Percentiles rank a stretch among this genome's conserved stretches.
phyloP scores from a whole-genome alignment of 1,284 basidiomycete species.

The Wallemia mellicola region DNA sequence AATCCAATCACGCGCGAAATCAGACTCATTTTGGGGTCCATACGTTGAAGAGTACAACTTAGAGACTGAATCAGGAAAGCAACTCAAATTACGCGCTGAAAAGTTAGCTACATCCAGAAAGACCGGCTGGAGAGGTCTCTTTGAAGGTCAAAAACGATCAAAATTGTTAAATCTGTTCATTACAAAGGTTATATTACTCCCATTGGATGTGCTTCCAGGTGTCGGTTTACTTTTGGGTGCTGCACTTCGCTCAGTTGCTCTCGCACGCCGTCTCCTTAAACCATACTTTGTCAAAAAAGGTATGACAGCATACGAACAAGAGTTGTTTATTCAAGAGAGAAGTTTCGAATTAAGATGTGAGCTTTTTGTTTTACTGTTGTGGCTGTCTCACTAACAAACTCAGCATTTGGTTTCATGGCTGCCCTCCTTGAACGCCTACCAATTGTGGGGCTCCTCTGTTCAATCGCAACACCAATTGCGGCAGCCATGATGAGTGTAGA shows the following conservation, averaged over 20 bases:
- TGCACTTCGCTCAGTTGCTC: slow-evolving; percentile 33
- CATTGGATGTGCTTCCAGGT: neutral
- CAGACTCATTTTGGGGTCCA: slow-evolving; percentile 48
- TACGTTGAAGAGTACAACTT: slow-evolving; percentile 29
- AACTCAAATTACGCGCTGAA: neutral
- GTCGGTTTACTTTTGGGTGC: slow-evolving; percentile 23
- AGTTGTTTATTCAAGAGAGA: slow-evolving; percentile 50
- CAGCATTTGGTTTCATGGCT: slow-evolving; percentile 52
- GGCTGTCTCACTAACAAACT: neutral
- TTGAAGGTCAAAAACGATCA: neutral
- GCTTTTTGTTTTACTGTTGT: slow-evolving; percentile 7
- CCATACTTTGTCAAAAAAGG: slow-evolving; percentile 54
- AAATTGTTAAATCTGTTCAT: neutral
- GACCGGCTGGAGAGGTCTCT: neutral
- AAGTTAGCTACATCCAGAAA: neutral
- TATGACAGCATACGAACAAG: slow-evolving; percentile 36
- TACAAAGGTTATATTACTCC: neutral
- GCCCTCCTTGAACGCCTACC: slow-evolving; percentile 46
- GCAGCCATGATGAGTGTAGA: slow-evolving; percentile 75
- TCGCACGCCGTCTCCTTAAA: slow-evolving; percentile 32
- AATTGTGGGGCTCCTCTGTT: slow-evolving; percentile 43
- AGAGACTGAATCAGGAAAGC: neutral
- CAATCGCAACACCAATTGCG: slow-evolving; percentile 53
- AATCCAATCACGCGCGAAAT: slow-evolving; percentile 43
- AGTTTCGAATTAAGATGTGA: slow-evolving; percentile 54